A percentile compares a stretch with the other conserved stretches of the same genome.
phyloP scores from a whole-genome alignment of 352 stramenopile species.

The Thraustochytrium sp. region DNA sequence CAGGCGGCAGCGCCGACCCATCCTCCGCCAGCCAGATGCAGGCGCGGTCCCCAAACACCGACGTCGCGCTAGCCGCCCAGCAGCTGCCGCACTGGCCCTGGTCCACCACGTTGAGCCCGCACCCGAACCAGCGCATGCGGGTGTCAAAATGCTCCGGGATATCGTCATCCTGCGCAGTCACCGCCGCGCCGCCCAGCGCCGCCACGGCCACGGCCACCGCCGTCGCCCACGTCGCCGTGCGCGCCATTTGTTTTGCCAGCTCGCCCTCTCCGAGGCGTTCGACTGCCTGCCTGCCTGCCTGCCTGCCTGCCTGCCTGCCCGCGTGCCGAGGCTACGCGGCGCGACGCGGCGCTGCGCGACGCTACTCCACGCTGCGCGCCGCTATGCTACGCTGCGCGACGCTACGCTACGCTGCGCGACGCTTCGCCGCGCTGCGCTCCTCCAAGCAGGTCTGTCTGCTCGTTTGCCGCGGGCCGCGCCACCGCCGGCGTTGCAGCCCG shows the following conservation, averaged over 20 bases:
- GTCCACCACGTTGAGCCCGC: conserved; percentile 10
- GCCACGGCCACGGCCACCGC: not conserved
- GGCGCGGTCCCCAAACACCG: conserved; percentile 19
- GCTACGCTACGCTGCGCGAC: too few species aligned
- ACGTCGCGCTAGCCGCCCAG: conserved; percentile 13
- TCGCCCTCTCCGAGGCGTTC: not conserved
- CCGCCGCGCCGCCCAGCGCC: not conserved
- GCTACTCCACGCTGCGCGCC: not conserved
- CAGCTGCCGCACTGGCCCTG: conserved; percentile 31
- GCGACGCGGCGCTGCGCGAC: not conserved
- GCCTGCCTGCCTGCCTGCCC: not conserved
- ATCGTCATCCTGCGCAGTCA: not conserved
- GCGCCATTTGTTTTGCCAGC: not conserved
- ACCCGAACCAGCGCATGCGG: conserved; percentile 4
- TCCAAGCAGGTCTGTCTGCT: too few species aligned
- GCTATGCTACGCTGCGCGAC: too few species aligned
- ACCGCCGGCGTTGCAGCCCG: too few species aligned
- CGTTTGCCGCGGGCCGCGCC: too few species aligned
- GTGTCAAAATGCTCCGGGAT: conserved; percentile 19
- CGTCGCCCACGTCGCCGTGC: not conserved
- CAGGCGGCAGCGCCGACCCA: not conserved
- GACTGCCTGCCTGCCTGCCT: not conserved
- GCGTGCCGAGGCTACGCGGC: not conserved
- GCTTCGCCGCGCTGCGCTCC: too few species aligned
- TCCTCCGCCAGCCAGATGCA: conserved; percentile 18